Evolutionary conservation across 257 asterid genomes (phyloP), one percentile per base, ranked within the genome.

Genomic region (Avicennia marina): DNA sequence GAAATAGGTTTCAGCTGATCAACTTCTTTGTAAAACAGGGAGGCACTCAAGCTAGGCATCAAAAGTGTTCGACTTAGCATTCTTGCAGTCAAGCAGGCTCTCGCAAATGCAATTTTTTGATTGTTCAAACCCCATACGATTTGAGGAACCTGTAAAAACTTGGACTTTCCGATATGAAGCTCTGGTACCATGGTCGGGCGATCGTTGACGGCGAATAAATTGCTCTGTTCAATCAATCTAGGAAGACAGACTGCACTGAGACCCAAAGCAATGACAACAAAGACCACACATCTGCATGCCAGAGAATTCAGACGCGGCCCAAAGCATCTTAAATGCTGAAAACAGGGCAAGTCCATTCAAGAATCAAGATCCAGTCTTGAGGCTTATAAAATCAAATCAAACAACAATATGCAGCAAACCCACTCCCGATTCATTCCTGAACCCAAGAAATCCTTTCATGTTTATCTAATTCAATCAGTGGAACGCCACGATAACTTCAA

Each of bases 41-140:
- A 90, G 21, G 98, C 94, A 55, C 98, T 90, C 66, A 90, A 69
- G 33, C 88, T 90, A 33, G 97, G 97, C 95, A 85, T 85, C 56
- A 89, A 15, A 34, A 85, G 77, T 2, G 94, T 89, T 26, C 95
- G 67, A 52, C 85, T 89, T 50, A 89, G 69, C 77, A 72, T 68
- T 44, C 81, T 70, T 58, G 97, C 97, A 12, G 95, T 83, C 9
- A 89, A 78, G 69, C 91, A 85, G 59, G 97, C 91, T 72, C 97
- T 74, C 13, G 89, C 97, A 42, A 89, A 83, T 3, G 94, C 95
- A 19, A 89, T 89, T 67, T 89, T 89, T 64, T 89, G 97, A 66
- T 89, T 89, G 40, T 89, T 89, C 53, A 89, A 66, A 60, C 97
- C 97, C 97, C 97, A 89, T 43, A 86, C 57, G 20, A 89, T 86